A percentile compares a stretch with the other conserved stretches of the same genome.
Conservation (phyloP, 768 basidiomycete species). For the Botryobasidium botryosum region DNA sequence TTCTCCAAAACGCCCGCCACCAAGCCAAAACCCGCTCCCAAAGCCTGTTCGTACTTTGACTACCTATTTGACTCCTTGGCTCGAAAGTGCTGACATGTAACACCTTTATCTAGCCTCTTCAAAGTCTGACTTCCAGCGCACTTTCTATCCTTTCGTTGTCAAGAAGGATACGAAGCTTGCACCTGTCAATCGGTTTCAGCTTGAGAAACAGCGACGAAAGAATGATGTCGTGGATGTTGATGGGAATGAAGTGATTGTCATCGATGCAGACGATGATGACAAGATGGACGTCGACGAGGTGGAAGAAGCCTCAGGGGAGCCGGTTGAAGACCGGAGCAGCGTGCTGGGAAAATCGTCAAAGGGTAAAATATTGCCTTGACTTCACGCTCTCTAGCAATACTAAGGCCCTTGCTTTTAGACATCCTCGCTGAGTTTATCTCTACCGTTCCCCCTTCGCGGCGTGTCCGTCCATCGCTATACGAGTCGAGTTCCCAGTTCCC, state of each 20-base stretch:
- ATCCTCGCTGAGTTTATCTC: constrained; percentile 9
- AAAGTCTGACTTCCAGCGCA: constrained; percentile 49
- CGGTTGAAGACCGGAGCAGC: too few species aligned
- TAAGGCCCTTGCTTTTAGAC: constrained; percentile 5
- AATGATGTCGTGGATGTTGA: constrained; percentile 13
- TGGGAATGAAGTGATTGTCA: constrained; percentile 37
- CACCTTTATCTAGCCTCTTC: constrained; percentile 22
- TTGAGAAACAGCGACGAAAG: constrained; percentile 16
- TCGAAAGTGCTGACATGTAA: constrained; percentile 9
- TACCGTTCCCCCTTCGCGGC: constrained; percentile 6
- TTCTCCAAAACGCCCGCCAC: constrained; percentile 45
- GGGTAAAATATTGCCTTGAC: too few species aligned
- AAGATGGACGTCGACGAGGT: too few species aligned
- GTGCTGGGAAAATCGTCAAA: too few species aligned
- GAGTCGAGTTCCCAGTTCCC: not conserved
- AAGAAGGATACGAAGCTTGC: constrained; percentile 63
- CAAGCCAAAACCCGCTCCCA: constrained; percentile 3
- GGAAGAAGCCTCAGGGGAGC: too few species aligned
- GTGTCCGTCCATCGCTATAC: not conserved
- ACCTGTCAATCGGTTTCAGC: constrained; percentile 50
- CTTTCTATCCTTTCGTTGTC: constrained; percentile 63
- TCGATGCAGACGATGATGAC: constrained; percentile 35
- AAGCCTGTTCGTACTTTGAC: not conserved
- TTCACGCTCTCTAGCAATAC: not conserved
- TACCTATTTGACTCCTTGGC: not conserved